Conservation (phyloP, 176 grass and related monocot genomes). For the Musa schizocarpa region DNA sequence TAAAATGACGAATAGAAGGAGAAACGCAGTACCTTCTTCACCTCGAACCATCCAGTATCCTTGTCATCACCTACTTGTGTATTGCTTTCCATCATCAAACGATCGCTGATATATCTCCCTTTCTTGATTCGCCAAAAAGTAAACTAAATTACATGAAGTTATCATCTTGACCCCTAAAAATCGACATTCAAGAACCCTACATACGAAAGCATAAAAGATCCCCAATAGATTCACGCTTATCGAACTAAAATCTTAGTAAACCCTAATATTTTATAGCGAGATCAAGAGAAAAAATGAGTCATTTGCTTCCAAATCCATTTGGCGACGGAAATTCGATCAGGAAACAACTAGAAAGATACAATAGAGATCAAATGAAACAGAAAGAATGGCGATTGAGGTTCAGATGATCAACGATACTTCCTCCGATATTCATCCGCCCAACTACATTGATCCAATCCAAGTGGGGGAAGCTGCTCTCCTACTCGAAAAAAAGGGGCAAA, state of each 20-base stretch:
- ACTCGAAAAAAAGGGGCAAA: background rate
- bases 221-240: background rate
- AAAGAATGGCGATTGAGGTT: background rate
- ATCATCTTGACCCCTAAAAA: background rate
- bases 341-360: background rate
- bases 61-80: conserved; percentile 48
- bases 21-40: conserved; percentile 53
- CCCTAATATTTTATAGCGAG: background rate
- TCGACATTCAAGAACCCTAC: background rate
- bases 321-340: background rate
- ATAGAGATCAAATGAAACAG: background rate
- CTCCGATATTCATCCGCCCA: background rate
- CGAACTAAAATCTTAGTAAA: conserved; percentile 6
- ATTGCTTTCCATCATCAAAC: conserved; percentile 52
- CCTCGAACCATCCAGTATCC: conserved; percentile 89
- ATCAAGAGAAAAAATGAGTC: background rate
- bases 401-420: background rate
- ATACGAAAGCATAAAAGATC: background rate
- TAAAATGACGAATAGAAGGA: background rate
- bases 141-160: background rate
- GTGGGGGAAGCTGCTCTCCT: background rate
- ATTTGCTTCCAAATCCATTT: conserved; percentile 1
- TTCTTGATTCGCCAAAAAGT: conserved; percentile 8
- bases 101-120: background rate
- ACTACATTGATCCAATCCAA: background rate